Evolutionary conservation across 208 protist species (phyloP).

Genomic region (Lotmaria passim): DNA sequence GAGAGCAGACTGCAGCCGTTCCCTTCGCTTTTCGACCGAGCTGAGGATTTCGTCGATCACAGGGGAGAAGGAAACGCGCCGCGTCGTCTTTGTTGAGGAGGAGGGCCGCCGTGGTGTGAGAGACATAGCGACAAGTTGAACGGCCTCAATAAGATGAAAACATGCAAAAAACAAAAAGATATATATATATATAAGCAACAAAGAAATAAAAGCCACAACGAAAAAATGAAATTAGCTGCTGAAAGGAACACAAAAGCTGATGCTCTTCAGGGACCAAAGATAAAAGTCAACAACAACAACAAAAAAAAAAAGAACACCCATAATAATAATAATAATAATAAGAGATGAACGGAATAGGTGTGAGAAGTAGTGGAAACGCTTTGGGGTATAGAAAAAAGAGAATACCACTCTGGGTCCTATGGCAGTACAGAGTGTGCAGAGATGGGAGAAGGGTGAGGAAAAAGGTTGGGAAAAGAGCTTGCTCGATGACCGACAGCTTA

Average conservation of each 20-base stretch:
- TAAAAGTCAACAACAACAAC: too few relatives aligned
- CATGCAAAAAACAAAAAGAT: background rate
- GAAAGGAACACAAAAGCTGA: background rate
- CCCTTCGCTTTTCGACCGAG: background rate
- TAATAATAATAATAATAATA: too few relatives aligned
- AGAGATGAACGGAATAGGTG: too few relatives aligned
- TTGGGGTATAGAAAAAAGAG: too few relatives aligned
- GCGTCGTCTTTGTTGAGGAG: background rate
- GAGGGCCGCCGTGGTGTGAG: background rate
- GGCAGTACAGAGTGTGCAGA: too few relatives aligned
- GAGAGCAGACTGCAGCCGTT: too few relatives aligned
- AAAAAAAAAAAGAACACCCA: conserved; percentile 8
- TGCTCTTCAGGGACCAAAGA: background rate
- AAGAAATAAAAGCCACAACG: background rate
- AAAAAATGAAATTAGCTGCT: background rate
- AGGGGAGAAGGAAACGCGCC: conserved; percentile 4
- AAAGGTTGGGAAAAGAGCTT: too few relatives aligned
- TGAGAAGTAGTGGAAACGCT: too few relatives aligned
- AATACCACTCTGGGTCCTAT: too few relatives aligned
- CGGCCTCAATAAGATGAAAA: background rate
- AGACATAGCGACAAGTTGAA: conserved; percentile 13
- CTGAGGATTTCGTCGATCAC: background rate
- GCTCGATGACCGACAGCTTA: too few relatives aligned
- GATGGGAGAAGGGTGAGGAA: too few relatives aligned
- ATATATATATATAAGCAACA: background rate